Evolutionary conservation across 257 asterid species (phyloP).

Genomic region (Solanum neorickii): DNA sequence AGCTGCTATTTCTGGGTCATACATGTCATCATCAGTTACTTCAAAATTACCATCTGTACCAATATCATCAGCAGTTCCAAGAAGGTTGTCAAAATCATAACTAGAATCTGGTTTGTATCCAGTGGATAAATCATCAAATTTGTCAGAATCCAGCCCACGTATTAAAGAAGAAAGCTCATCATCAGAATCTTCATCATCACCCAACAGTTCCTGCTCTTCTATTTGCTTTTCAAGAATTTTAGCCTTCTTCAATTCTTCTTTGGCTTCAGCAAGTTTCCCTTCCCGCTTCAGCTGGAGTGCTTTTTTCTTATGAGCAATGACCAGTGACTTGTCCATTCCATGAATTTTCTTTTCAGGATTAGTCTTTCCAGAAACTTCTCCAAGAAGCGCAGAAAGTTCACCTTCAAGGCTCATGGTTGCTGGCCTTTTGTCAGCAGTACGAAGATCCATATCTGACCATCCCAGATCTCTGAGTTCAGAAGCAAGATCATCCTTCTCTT

Average conservation of each 20-base stretch:
- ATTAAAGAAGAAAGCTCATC: constrained; percentile 70
- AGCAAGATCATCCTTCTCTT: constrained; percentile 64
- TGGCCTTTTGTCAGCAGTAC: constrained; percentile 41
- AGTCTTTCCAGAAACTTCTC: constrained; percentile 52
- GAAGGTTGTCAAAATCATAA: constrained; percentile 38
- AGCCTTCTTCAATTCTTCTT: constrained; percentile 88
- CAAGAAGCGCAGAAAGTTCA: constrained; percentile 65
- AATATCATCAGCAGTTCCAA: constrained; percentile 38
- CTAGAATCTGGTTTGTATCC: constrained; percentile 19
- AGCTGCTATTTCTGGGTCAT: constrained; percentile 79
- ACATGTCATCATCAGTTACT: constrained; percentile 67
- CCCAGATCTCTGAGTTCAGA: constrained; percentile 85
- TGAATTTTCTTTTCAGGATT: constrained; percentile 25
- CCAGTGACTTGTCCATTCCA: constrained; percentile 54
- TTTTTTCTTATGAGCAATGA: constrained; percentile 65
- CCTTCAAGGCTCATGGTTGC: constrained; percentile 58
- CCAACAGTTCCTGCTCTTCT: constrained; percentile 87
- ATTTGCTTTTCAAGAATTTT: constrained; percentile 83
- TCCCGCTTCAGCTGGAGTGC: constrained; percentile 88
- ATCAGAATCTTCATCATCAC: constrained; percentile 72
- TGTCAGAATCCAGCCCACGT: constrained; percentile 49
- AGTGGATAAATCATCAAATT: constrained; percentile 29
- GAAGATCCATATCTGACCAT: constrained; percentile 90
- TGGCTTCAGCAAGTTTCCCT: constrained; percentile 81
- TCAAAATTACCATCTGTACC: constrained; percentile 52